Base-by-base conservation (phyloP, 2,329 filamentous ascomycete genomes). In the Xylaria sp. region DNA sequence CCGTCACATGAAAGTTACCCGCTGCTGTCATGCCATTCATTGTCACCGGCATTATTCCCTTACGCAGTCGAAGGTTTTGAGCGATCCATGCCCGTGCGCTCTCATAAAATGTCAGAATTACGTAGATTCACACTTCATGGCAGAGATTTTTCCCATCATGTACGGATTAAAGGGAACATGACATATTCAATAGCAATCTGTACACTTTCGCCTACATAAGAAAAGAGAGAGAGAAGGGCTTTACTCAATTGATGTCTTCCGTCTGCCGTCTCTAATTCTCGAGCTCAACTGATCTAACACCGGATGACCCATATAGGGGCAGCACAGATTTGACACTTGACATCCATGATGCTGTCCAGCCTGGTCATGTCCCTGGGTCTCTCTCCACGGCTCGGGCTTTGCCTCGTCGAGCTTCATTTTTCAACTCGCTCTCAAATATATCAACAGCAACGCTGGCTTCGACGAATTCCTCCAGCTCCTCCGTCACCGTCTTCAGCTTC, bases 391-490 rank as follows among this genome's bases (percentile, higher is more conserved):
- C 42, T 35, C 23, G 53, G 1, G 55, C 46, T 61, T 73, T 74
- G 23, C 74, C 76, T 55, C 78, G 75, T 54, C 77, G 76, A 2
- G 79, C 81, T 69, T 84, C 81, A 1, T 74, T 75, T 61, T 79
- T 79, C 42, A 83, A 70, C 69, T 83, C 80, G 66, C 76, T 82
- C 48, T 84, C 81, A 61, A 83, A 83, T 34, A 91, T 89, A 72
- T 96, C 92, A 13, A 94, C 92, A 0, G 90, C 88, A 65, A 89
- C 81, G 69, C 92, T 97, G 30, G 92, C 88, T 68, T 96, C 91
- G 34, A 96, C 88, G 74, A 97, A 97, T 67, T 97, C 94, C 73
- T 97, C 94, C 59, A 97, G 77, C 76, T 97, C 94, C 73, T 97
- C 92, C 64, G 91, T 96, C 2, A 97, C 91, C 1, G 92, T 97